phyloP scores from a whole-genome alignment of 2,329 filamentous ascomycete genomes.

The Fusarium multiceps region DNA sequence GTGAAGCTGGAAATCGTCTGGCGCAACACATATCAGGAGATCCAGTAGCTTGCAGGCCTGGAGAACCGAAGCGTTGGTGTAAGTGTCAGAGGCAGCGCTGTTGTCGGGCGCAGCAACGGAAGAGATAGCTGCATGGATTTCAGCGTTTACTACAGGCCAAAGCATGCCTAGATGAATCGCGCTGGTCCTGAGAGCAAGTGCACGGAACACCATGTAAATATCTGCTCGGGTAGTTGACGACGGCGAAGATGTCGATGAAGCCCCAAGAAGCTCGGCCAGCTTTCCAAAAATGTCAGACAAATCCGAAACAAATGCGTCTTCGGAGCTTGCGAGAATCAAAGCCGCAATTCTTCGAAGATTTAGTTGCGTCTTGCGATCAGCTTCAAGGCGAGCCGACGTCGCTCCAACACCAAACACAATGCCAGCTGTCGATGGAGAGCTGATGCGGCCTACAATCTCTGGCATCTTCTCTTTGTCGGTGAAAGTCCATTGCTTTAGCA shows the following conservation, averaged over 20 bases:
- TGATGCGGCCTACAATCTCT: slow-evolving; percentile 82
- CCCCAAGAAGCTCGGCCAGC: slow-evolving; percentile 84
- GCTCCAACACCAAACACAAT: slow-evolving; percentile 99
- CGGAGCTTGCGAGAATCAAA: slow-evolving; percentile 78
- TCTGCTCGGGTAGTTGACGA: slow-evolving; percentile 91
- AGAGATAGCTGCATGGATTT: slow-evolving; percentile 82
- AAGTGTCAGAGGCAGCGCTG: slow-evolving; percentile 74
- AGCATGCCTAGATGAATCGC: slow-evolving; percentile 83
- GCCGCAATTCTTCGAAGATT: slow-evolving; percentile 86
- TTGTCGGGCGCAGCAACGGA: slow-evolving; percentile 77
- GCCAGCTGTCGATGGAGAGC: slow-evolving; percentile 88
- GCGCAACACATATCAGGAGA: slow-evolving; percentile 83
- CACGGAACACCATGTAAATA: slow-evolving; percentile 87
- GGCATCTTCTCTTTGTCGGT: slow-evolving; percentile 89
- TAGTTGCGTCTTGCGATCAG: slow-evolving; percentile 91
- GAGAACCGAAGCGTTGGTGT: slow-evolving; percentile 79
- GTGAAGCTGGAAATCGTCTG: slow-evolving; percentile 97
- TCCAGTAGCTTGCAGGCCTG: slow-evolving; percentile 96
- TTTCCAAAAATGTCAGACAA: slow-evolving; percentile 81
- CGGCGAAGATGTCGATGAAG: slow-evolving; percentile 88
- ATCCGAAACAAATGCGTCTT: slow-evolving; percentile 84
- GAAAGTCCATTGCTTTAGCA: slow-evolving; percentile 85
- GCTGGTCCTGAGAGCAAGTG: slow-evolving; percentile 82
- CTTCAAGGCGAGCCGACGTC: slow-evolving; percentile 91
- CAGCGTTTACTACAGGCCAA: slow-evolving; percentile 90